Evolutionary conservation across 768 basidiomycete species (phyloP), one percentile per base, ranked within the genome.

Genomic region (Hygrophoropsis aurantiaca): DNA sequence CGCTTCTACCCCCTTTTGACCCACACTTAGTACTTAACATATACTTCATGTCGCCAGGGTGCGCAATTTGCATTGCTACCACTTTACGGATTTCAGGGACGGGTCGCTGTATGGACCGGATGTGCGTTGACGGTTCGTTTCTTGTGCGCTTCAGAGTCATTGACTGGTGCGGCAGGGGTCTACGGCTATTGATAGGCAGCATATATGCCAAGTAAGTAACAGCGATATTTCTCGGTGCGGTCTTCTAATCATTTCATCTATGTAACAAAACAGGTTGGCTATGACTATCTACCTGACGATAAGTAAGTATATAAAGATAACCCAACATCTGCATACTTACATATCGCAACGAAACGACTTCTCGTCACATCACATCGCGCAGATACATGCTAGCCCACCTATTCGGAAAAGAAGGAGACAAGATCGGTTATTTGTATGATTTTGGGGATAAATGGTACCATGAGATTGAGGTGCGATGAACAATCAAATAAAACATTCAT

Each of bases 371-470:
- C n/a, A n/a, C 4, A 5, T 15, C 13, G 18, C 5, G 21, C 1
- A 54, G 53, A 35, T 67, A 53, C 20, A 64, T 57, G 45, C 49
- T 64, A 13, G 60, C 66, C 4, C 64, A 66, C 51, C 35, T 64
- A 9, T 65, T 62, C 37, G 49, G 50, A 6, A 52, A 66, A 39
- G 64, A 64, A 48, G 66, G 66, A 4, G 57, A 65, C 43, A 42
- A 55, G 27, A 53, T 68, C 38, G 66, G 57, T 4, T 62, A 67
- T 42, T 46, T 66, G 36, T 68, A 68, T 41, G 67, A 69, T 47
- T 66, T 63, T 42, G 67, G 67, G 1, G 67, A 69, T 42, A 64
- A 65, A 43, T 68, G 61, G 59, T 55, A 44, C 44, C 65, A 67
- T 42, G 49, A 53, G 23, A 67, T 67, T 16, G 56, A 59, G 40